Base-by-base conservation (phyloP, 1,284 basidiomycete species). In the Apiotrichum laibachii region DNA sequence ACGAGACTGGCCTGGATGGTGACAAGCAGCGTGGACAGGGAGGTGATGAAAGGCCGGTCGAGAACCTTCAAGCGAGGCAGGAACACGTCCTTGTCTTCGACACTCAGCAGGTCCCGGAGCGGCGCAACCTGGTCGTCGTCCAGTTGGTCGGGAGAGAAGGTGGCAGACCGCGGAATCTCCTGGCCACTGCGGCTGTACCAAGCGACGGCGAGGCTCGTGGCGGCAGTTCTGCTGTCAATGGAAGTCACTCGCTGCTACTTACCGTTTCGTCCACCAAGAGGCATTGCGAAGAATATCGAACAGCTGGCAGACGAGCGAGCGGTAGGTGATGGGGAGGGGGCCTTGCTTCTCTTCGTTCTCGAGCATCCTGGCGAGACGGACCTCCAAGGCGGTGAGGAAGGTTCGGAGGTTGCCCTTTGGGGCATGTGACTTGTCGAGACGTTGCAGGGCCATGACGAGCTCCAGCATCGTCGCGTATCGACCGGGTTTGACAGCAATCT, bases 391-490 rank as follows among this genome's bases (percentile, higher is more conserved):
- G 8, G 80, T 73, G 12, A 82, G 80, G 67, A 89, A 90, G 1
- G 44, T 48, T 31, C 45, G 39, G 49, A 50, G 49, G 13, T 22
- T 22, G 49, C 9, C 10, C 22, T 40, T 50, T 3, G 35, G 49
- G 10, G 34, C 6, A 10, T 9, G 2, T 3, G n/a, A 16, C 3
- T 35, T 37, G 33, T 45, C 31, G n/a, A 53, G 42, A 4, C 21
- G 9, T 9, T 16, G 42, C 18, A 89, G 69, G 40, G 80, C 77
- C 3, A 79, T 76, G 50, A 88, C 83, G 12, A 91, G 66, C 72
- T 90, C 88, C 15, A 88, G 63, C 49, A 88, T 66, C 18, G 89
- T 70, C 2, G 85, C 81, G 47, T 83, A 82, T 67, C 90, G 86
- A 0, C 89, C 88, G 5, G 86, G 70, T 44, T 85, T 83, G 26